phyloP scores from a whole-genome alignment of 345 rosid species.

The Eucalyptus erythrocorys region DNA sequence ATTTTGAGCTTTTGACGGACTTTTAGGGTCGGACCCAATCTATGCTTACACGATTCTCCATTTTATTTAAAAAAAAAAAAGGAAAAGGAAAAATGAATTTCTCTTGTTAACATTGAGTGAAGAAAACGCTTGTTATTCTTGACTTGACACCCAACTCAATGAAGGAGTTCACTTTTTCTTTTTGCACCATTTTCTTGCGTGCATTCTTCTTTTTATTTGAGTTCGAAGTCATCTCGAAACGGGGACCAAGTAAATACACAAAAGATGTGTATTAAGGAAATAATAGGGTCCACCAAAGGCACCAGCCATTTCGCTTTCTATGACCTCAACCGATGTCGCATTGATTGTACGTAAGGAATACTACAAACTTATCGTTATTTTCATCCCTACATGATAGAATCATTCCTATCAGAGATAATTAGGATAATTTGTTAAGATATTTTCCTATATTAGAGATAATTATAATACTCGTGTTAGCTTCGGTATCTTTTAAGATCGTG shows the following conservation, averaged over 20 bases:
- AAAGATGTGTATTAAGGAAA: not conserved
- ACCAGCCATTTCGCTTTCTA: not conserved
- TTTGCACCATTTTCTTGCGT: not conserved
- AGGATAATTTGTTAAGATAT: too few species aligned
- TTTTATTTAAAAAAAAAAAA: too few species aligned
- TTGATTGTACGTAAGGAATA: not conserved
- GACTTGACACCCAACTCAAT: not conserved
- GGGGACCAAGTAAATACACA: not conserved
- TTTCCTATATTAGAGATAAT: too few species aligned
- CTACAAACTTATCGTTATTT: not conserved
- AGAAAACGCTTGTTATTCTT: not conserved
- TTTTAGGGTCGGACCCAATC: too few species aligned
- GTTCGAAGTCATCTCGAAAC: not conserved
- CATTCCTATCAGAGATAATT: not conserved
- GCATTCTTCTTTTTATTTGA: not conserved
- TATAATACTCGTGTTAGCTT: too few species aligned
- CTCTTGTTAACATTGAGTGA: not conserved
- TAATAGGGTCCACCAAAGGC: not conserved
- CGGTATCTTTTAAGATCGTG: too few species aligned
- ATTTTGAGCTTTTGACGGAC: too few species aligned
- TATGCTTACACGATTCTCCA: too few species aligned
- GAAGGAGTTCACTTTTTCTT: too few species aligned
- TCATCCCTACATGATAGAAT: not conserved
- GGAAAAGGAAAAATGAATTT: not conserved
- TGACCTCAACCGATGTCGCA: not conserved